A percentile compares a stretch with the other conserved stretches of the same genome.
phyloP scores from a whole-genome alignment of 345 rosid genomes.

The Ceriops zippeliana region DNA sequence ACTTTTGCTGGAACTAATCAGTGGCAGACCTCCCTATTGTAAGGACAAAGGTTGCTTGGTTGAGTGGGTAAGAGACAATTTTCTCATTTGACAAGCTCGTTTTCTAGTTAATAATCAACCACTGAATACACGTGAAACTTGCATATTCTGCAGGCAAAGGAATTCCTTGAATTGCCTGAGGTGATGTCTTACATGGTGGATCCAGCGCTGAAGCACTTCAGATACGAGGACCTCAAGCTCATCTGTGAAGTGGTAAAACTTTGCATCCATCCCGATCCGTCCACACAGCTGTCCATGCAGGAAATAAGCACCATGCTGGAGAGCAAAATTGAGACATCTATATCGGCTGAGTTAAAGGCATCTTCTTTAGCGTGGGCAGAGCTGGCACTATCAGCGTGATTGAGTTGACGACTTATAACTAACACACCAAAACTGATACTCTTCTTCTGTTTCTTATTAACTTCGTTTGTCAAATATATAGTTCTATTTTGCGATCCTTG shows the following conservation, averaged over 20 bases:
- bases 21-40: conserved; percentile 87
- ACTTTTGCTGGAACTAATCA: conserved; percentile 77
- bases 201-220: conserved; percentile 81
- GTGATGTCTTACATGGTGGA: conserved; percentile 74
- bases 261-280: conserved; percentile 58
- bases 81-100: not conserved
- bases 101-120: not conserved
- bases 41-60: conserved; percentile 84
- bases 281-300: conserved; percentile 56
- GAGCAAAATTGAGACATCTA: conserved; percentile 64
- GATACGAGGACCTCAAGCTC: conserved; percentile 63
- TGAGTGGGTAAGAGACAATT: conserved; percentile 65
- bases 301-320: conserved; percentile 61
- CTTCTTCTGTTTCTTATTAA: not conserved
- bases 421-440: conserved; percentile 34
- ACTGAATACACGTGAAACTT: not conserved
- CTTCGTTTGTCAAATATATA: not conserved
- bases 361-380: conserved; percentile 98
- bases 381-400: conserved; percentile 75
- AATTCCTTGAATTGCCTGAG: conserved; percentile 70
- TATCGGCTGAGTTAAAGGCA: conserved; percentile 67
- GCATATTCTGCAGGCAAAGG: conserved; percentile 67
- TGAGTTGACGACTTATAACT: conserved; percentile 19
- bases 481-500: conserved; percentile 19
- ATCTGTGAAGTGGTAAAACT: conserved; percentile 73